Evolutionary conservation across 768 basidiomycete genomes (phyloP), one percentile per base, ranked within the genome.

Genomic region (Tremella fuciformis): DNA sequence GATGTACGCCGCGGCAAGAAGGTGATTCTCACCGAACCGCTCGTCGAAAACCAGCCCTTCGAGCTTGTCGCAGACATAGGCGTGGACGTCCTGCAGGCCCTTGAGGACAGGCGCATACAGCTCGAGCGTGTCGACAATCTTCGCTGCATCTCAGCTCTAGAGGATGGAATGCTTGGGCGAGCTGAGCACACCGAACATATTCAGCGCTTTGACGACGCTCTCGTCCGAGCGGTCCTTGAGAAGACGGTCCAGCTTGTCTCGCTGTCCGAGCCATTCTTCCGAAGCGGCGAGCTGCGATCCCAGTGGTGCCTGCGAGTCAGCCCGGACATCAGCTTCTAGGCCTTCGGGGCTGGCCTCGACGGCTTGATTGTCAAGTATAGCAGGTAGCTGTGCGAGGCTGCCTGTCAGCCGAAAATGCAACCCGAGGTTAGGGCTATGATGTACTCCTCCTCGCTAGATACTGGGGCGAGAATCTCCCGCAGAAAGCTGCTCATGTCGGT

Each of bases 111-210:
- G 67, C 8, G 67, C 58, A 46, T 69, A 67, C 7, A 67, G 40
- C 13, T 72, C 70, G 4, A 72, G 60, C 3, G 61, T 63, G 22
- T 72, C 70, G 24, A 71, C 62, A 16, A 71, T 60, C 44, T 68
- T 68, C 19, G 62, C 70, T 71, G 38, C 8, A 21, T 6, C 21
- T 51, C 18, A 59, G 53, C 25, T 26, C 40, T 29, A 25, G 19
- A 42, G n/a, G 26, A 1, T 24, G 19, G 21, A 4, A 24, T 26
- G n/a, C n/a, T n/a, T n/a, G n/a, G n/a, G n/a, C 9, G 25, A 26
- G 38, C 3, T 50, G 8, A 13, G 52, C 69, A 7, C 39, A 70
- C 69, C 55, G 37, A 70, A 60, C 9, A 65, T 57, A 11, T 55
- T 60, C 2, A 70, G 62, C 2, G 69, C 69, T 40, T 47, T 55